Evolutionary conservation across 805 yeast species (phyloP).

Genomic region (Pichia manshurica): DNA sequence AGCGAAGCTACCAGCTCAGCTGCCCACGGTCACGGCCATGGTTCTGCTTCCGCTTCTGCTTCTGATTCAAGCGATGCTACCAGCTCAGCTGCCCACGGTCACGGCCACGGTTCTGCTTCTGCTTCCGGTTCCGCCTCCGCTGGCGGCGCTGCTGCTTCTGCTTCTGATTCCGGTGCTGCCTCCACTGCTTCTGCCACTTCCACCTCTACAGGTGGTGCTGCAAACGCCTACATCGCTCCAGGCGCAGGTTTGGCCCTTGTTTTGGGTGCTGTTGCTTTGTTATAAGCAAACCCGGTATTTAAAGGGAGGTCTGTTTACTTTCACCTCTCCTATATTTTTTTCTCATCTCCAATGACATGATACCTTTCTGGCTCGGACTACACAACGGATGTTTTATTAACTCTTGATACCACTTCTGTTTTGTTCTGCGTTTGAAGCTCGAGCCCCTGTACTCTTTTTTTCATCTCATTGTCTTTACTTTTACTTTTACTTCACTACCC

Average conservation of each 20-base stretch:
- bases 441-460: no score
- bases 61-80: conserved; percentile 5
- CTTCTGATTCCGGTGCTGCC: conserved; percentile 2
- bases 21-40: no score
- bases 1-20: no score
- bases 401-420: no score
- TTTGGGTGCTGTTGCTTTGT: conserved; percentile 22
- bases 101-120: no score
- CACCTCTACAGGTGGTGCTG: conserved; percentile 15
- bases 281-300: conserved; percentile 12
- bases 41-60: background rate
- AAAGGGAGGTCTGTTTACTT: background rate
- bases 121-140: conserved; percentile 8
- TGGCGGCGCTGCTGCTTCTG: conserved; percentile 16
- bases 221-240: conserved; percentile 13
- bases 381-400: no score
- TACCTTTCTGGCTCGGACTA: background rate
- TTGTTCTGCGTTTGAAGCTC: no score
- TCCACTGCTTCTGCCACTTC: conserved; percentile 11
- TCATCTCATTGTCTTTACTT: no score
- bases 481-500: no score
- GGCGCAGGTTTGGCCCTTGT: conserved; percentile 18
- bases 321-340: background rate
- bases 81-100: no score
- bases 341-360: background rate